phyloP scores from a whole-genome alignment of 352 stramenopile genomes.

The Globisporangium apiculatum region DNA sequence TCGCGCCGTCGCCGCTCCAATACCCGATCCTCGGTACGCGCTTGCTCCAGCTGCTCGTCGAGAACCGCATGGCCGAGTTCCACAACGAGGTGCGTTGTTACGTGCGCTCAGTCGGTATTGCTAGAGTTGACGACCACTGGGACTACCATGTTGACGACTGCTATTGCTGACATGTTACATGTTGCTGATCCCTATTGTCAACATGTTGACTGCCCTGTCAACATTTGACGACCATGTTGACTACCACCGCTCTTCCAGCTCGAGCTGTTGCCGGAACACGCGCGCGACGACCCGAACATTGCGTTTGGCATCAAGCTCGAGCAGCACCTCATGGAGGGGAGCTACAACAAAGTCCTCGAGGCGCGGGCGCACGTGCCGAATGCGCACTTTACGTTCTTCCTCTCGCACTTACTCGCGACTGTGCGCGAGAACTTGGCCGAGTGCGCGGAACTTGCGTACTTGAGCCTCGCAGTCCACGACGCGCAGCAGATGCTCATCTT shows the following conservation, averaged over 20 bases:
- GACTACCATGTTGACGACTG: no score
- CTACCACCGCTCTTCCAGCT: conserved; percentile 23
- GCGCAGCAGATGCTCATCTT: conserved; percentile 94
- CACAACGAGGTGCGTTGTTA: conserved; percentile 70
- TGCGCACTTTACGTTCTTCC: conserved; percentile 92
- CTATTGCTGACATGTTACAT: no score
- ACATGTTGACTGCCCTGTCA: no score
- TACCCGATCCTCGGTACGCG: conserved; percentile 86
- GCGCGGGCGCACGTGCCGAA: conserved; percentile 85
- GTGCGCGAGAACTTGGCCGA: conserved; percentile 95
- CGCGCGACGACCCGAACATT: conserved; percentile 79
- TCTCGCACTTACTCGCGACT: conserved; percentile 90
- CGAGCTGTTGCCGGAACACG: conserved; percentile 80
- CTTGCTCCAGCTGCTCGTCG: conserved; percentile 86
- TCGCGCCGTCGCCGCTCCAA: conserved; percentile 65
- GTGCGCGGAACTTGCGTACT: conserved; percentile 93
- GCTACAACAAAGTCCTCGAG: conserved; percentile 92
- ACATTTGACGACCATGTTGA: no score
- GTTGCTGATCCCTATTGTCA: no score
- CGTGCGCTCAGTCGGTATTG: background rate
- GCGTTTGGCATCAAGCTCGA: conserved; percentile 87
- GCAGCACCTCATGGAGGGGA: conserved; percentile 91
- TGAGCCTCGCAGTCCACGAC: conserved; percentile 80
- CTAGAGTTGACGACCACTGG: background rate
- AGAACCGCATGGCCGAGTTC: conserved; percentile 91